phyloP scores from a whole-genome alignment of 805 yeast genomes.

The Blastobotrys parvus region DNA sequence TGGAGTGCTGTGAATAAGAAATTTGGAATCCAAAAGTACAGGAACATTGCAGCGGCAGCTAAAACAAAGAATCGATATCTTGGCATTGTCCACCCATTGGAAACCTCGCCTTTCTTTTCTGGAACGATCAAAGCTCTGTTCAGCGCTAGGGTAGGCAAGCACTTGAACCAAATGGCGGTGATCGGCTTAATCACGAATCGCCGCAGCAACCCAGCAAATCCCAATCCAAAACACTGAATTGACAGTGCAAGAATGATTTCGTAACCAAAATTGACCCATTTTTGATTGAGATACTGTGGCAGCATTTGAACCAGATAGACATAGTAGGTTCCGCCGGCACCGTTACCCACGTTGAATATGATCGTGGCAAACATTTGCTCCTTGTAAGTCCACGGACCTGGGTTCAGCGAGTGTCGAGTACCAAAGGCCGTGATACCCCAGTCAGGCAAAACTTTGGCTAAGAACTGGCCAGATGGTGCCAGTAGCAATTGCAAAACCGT shows the following conservation, averaged over 20 bases:
- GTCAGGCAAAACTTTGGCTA: slow-evolving; percentile 33
- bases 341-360: slow-evolving; percentile 15
- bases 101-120: slow-evolving; percentile 14
- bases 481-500: slow-evolving; percentile 48
- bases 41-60: slow-evolving; percentile 33
- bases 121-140: slow-evolving; percentile 38
- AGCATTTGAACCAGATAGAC: slow-evolving; percentile 23
- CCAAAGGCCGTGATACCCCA: slow-evolving; percentile 35
- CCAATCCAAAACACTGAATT: slow-evolving; percentile 58
- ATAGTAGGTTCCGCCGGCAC: slow-evolving; percentile 14
- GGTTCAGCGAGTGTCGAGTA: slow-evolving; percentile 38
- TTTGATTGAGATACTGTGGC: slow-evolving; percentile 24
- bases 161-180: slow-evolving; percentile 55
- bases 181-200: slow-evolving; percentile 53
- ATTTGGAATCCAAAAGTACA: slow-evolving; percentile 53
- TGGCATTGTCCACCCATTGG: slow-evolving; percentile 44
- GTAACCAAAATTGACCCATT: slow-evolving; percentile 31
- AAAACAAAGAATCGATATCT: slow-evolving; percentile 36
- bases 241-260: slow-evolving; percentile 44
- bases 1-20: slow-evolving; percentile 49
- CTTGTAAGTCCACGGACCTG: slow-evolving; percentile 57
- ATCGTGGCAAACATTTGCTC: slow-evolving; percentile 55
- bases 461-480: slow-evolving; percentile 43
- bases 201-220: slow-evolving; percentile 54
- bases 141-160: slow-evolving; percentile 49